Base-by-base conservation (phyloP, 2,329 filamentous ascomycete genomes). In the Dactylellina haptotyla region DNA sequence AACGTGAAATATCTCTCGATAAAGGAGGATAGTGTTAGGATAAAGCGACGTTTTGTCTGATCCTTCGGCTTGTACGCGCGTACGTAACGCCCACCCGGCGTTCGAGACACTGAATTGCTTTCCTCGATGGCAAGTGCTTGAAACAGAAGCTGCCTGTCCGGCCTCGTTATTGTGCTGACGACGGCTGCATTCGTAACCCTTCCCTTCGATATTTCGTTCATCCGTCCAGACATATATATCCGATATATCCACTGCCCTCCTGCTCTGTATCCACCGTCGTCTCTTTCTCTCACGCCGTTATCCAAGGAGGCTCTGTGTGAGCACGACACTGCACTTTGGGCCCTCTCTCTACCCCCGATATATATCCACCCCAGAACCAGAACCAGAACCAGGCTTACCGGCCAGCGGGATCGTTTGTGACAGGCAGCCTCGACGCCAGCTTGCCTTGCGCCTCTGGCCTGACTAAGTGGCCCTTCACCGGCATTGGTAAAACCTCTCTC, bases 151-250 rank as follows among this genome's bases (percentile, higher is more conserved):
- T n/a, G 37, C 37, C 37, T 41, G 10, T 34, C 14, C 37, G 4
- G 4, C 37, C 4, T 6, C 6, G 4, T 16, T 16, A 4, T 14
- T 14, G 14, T 53, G 48, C 48, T 53, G 48, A 53, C 48, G 48
- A 53, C 48, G 48, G 48, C 48, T 53, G 48, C 48, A 53, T 53
- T 53, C 48, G 48, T 53, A 53, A 53, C 43, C 16, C 43, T 25
- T 46, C 41, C 18, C 4, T 46, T 23, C 16, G 16, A 46, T 18
- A 23, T 23, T 20, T 18, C 6, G 2, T 46, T 8, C n/a, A n/a
- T n/a, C n/a, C n/a, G n/a, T n/a, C n/a, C n/a, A n/a, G n/a, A n/a
- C n/a, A n/a, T n/a, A n/a, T n/a, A n/a, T n/a, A n/a, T n/a, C n/a
- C n/a, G n/a, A n/a, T n/a, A 46, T 46, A 41, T 41, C 9, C 37